phyloP scores from a whole-genome alignment of 2,329 filamentous ascomycete genomes.

The Monilinia fructicola region DNA sequence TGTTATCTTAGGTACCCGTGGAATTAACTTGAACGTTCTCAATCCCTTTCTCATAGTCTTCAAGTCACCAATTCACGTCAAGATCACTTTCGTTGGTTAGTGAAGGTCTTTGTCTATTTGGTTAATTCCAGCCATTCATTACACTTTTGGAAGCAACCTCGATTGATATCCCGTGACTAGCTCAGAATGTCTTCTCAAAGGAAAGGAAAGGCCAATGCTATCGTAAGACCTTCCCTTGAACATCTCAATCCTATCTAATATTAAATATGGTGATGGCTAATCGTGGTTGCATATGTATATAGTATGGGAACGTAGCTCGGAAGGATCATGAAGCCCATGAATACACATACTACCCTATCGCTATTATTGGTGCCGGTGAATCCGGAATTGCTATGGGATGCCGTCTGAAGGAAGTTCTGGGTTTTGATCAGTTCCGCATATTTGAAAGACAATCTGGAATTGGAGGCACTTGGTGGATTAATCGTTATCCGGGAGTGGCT shows the following conservation, averaged over 20 bases:
- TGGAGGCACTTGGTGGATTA: constrained; percentile 56
- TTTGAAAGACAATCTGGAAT: constrained; percentile 57
- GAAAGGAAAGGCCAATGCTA: not conserved
- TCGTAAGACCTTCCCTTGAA: not conserved
- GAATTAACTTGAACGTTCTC: not conserved
- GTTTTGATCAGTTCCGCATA: constrained; percentile 57
- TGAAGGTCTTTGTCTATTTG: not conserved
- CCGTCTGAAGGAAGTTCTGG: constrained; percentile 52
- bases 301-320: constrained; percentile 42
- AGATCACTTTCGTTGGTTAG: not conserved
- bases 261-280: not conserved
- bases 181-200: not conserved
- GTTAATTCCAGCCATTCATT: not conserved
- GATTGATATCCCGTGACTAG: not conserved
- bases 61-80: not conserved
- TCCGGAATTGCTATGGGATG: constrained; percentile 61
- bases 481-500: constrained; percentile 55
- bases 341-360: constrained; percentile 44
- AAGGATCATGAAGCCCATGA: constrained; percentile 44
- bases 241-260: not conserved
- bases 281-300: not conserved
- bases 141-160: not conserved
- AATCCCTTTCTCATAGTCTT: not conserved
- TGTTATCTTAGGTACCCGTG: not conserved
- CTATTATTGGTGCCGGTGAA: constrained; percentile 58